These are phyloP conservation scores for Trichoderma brevicompactum DNA, from an alignment of 2,329 filamentous ascomycete species.

Conservation along the genomic window DNA sequence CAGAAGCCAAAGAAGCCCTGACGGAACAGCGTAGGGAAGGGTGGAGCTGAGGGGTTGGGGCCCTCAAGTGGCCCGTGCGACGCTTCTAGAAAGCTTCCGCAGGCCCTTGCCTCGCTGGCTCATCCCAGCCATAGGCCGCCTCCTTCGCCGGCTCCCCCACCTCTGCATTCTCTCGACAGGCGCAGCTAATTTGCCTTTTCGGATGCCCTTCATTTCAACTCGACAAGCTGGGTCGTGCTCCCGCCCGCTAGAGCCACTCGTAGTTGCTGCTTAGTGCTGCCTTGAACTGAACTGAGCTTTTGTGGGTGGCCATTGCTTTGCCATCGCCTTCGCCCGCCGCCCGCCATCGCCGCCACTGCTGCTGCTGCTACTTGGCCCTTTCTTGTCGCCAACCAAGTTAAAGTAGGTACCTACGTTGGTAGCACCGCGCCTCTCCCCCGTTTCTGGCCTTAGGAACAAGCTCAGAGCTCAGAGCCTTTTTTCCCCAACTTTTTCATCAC, in stretches of 20 bases:
- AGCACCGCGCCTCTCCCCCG: not conserved
- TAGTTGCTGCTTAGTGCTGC: not conserved
- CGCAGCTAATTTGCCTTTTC: conserved; percentile 1
- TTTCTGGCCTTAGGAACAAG: conserved; percentile 10
- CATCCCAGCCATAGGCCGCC: conserved; percentile 6
- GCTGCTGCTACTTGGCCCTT: not conserved
- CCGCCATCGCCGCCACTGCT: not conserved
- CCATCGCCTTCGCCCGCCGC: not conserved
- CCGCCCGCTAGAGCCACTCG: not conserved
- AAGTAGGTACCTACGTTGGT: too few relatives aligned
- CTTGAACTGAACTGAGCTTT: not conserved
- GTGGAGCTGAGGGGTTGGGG: conserved; percentile 23
- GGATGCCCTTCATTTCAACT: not conserved
- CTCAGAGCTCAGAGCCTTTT: not conserved
- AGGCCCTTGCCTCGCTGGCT: conserved; percentile 10
- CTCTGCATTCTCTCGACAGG: conserved; percentile 11
- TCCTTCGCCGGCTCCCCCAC: conserved; percentile 6
- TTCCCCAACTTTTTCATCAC: not conserved
- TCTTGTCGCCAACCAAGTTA: too few relatives aligned
- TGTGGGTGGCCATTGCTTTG: not conserved
- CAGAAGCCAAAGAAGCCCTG: conserved; percentile 22
- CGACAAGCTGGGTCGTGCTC: conserved; percentile 8
- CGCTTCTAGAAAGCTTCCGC: conserved; percentile 33
- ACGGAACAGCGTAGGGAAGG: conserved; percentile 24
- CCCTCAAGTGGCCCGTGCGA: conserved; percentile 31